Evolutionary conservation across 2,329 filamentous ascomycete species (phyloP).

Genomic region (Monilinia laxa): DNA sequence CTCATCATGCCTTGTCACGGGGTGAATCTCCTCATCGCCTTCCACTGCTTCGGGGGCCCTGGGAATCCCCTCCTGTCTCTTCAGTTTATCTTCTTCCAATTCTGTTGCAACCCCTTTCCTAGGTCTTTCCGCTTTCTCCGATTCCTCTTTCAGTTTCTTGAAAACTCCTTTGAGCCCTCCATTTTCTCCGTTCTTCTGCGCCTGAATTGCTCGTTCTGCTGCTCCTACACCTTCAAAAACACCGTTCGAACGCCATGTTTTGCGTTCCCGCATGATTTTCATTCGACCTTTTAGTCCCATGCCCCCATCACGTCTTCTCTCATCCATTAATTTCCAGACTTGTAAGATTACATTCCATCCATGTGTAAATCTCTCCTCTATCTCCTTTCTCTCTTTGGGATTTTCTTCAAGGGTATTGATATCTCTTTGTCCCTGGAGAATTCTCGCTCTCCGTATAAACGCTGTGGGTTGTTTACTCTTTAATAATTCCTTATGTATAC

Average conservation of each 20-base stretch:
- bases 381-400: slow-evolving; percentile 38
- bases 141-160: slow-evolving; percentile 49
- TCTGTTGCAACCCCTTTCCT: background rate
- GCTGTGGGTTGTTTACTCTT: slow-evolving; percentile 53
- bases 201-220: slow-evolving; percentile 48
- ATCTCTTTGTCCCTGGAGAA: slow-evolving; percentile 57
- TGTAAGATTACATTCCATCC: slow-evolving; percentile 48
- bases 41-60: background rate
- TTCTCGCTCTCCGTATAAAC: slow-evolving; percentile 57
- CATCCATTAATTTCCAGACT: slow-evolving; percentile 45
- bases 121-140: slow-evolving; percentile 45
- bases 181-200: slow-evolving; percentile 45
- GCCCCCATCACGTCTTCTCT: slow-evolving; percentile 27
- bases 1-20: background rate
- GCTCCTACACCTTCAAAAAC: slow-evolving; percentile 50
- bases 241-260: slow-evolving; percentile 43
- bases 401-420: slow-evolving; percentile 39
- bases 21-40: background rate
- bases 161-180: slow-evolving; percentile 49
- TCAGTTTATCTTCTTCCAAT: slow-evolving; percentile 11
- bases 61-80: background rate
- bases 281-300: slow-evolving; percentile 37
- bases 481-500: slow-evolving; percentile 58
- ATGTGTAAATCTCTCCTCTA: slow-evolving; percentile 36
- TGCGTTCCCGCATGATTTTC: slow-evolving; percentile 43